Evolutionary conservation across 2,329 filamentous ascomycete species (phyloP).

Genomic region (Coniella lustricola): DNA sequence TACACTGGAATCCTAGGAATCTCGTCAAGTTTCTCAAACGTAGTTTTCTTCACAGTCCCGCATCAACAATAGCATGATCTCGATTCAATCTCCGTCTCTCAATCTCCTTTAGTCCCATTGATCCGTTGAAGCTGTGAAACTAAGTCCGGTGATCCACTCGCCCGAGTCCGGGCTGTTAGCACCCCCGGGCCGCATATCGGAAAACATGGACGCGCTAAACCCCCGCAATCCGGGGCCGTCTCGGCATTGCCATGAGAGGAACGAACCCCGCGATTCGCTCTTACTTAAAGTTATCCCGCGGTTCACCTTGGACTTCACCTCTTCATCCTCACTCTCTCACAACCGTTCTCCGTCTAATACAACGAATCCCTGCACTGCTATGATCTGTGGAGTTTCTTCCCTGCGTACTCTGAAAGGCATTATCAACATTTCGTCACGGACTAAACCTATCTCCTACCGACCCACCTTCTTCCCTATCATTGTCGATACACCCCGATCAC

Average conservation of each 20-base stretch:
- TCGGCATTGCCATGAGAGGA: background rate
- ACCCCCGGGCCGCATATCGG: background rate
- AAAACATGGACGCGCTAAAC: background rate
- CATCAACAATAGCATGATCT: too few species aligned
- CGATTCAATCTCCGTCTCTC: too few species aligned
- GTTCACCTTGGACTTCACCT: too few species aligned
- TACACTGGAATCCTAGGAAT: background rate
- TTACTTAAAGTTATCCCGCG: too few species aligned
- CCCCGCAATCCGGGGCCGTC: conserved; percentile 5
- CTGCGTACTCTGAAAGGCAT: background rate
- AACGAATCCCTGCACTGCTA: too few species aligned
- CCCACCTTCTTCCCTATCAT: too few species aligned
- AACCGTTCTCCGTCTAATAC: too few species aligned
- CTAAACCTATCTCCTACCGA: background rate
- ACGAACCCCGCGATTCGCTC: conserved; percentile 1
- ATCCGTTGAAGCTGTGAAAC: background rate
- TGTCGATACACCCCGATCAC: background rate
- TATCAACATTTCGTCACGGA: background rate
- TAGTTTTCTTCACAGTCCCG: too few species aligned
- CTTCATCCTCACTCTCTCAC: too few species aligned
- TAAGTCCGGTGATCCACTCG: background rate
- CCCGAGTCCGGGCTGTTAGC: background rate
- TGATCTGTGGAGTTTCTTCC: background rate
- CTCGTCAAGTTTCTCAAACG: background rate
- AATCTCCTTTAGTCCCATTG: too few species aligned